A percentile compares a stretch with the other conserved stretches of the same genome.
These are phyloP conservation scores for Penicillium fimorum DNA, from an alignment of 495 filamentous ascomycete species.

Conservation along the genomic window DNA sequence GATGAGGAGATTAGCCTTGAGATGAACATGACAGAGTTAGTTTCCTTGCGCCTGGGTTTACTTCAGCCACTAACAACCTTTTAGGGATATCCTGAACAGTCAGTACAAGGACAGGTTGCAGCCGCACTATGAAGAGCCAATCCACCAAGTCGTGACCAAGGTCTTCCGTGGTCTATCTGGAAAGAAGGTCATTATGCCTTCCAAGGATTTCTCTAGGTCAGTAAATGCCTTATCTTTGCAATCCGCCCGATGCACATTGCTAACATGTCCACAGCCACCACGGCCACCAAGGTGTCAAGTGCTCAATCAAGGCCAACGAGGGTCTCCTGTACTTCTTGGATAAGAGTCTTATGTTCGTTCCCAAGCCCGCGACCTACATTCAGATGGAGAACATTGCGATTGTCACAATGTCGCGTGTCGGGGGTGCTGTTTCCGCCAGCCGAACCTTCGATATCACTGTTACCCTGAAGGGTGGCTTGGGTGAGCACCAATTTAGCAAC, in stretches of 20 bases:
- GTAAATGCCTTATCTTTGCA: constrained; percentile 28
- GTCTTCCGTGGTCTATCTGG: constrained; percentile 91
- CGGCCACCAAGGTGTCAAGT: constrained; percentile 93
- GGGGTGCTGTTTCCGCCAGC: constrained; percentile 87
- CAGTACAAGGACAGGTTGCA: constrained; percentile 89
- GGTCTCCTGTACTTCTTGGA: constrained; percentile 96
- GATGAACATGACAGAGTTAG: constrained; percentile 92
- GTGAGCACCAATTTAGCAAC: constrained; percentile 94
- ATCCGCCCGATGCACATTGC: neutral
- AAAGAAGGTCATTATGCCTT: constrained; percentile 90
- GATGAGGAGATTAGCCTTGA: constrained; percentile 97
- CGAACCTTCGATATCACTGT: constrained; percentile 97
- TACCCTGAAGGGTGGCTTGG: constrained; percentile 70
- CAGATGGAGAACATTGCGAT: constrained; percentile 84
- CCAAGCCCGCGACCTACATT: constrained; percentile 96
- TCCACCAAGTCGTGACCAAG: constrained; percentile 86
- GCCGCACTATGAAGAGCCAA: constrained; percentile 84
- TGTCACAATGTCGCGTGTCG: constrained; percentile 93
- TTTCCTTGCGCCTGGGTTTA: constrained; percentile 20
- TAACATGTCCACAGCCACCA: constrained; percentile 62
- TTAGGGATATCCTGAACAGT: constrained; percentile 61
- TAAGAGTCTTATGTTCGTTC: constrained; percentile 98
- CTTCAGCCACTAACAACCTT: constrained; percentile 8
- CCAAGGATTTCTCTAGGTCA: constrained; percentile 78
- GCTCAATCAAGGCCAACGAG: constrained; percentile 98